Base-by-base conservation (phyloP, 371 early-diverging fungal genomes). In the Parasitella parasitica region DNA sequence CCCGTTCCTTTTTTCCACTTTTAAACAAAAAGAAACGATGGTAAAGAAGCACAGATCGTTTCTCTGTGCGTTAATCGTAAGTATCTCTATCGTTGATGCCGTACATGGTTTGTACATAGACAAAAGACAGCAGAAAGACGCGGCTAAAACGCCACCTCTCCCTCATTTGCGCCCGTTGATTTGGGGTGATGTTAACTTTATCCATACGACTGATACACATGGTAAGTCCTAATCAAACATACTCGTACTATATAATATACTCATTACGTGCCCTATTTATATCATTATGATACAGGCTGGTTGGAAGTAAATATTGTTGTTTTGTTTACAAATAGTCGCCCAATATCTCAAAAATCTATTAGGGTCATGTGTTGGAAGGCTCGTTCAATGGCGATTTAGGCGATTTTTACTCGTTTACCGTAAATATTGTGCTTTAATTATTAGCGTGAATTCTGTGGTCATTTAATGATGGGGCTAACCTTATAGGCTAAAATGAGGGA, bases 121-220 rank as follows among this genome's bases (percentile, higher is more conserved):
- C 26, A 63, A 52, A 15, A 18, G 63, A 6, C 52, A 57, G 35
- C 63, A 63, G 51, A 37, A 49, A 30, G 63, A 63, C 51, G 63
- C 63, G 34, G 35, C 52, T 11, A 30, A 18, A 22, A 52, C 57
- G 24, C 57, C 57, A 9, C n/a, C 9, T 6, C 7, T 39, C 0
- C n/a, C 39, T 24, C 7, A 38, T 20, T 51, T 63, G 12, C 49
- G 61, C 12, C 81, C 80, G 2, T 61, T 84, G 32, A 46, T 57
- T 4, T 84, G 84, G 84, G 80, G 81, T 9, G 80, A 83, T 54
- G 71, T 81, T 28, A 81, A 80, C 50, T 73, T 83, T 57, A 76
- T 83, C 57, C 75, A 74, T 20, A 80, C 84, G 4, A 83, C 84
- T 0, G 81, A 78, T 69, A 78, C 61, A 13, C 78, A 77, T 54